A percentile compares a stretch with the other conserved stretches of the same genome.
Evolutionary conservation across 768 basidiomycete genomes (phyloP).

Genomic region (Exsudoporus frostii): DNA sequence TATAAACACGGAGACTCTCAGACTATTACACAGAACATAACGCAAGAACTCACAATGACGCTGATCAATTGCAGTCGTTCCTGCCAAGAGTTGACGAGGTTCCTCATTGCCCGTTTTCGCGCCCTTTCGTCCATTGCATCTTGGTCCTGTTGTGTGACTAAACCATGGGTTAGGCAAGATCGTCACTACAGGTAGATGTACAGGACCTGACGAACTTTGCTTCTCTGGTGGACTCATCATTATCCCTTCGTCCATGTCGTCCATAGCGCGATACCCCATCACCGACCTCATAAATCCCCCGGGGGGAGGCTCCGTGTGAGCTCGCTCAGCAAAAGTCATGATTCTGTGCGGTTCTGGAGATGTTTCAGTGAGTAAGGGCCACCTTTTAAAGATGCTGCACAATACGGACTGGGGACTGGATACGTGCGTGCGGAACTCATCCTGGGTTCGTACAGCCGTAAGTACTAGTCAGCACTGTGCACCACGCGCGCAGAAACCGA

Average conservation of each 20-base stretch:
- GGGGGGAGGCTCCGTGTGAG: slow-evolving; percentile 17
- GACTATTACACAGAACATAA: neutral
- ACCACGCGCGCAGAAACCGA: slow-evolving; percentile 5
- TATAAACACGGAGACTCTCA: slow-evolving; percentile 18
- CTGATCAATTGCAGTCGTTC: slow-evolving; percentile 59
- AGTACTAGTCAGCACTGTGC: neutral
- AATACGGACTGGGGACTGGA: slow-evolving; percentile 4
- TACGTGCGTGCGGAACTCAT: slow-evolving; percentile 15
- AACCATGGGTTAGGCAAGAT: neutral
- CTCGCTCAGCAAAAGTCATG: slow-evolving; percentile 9
- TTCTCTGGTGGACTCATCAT: slow-evolving; percentile 6
- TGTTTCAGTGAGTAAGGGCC: neutral
- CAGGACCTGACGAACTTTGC: slow-evolving; percentile 15
- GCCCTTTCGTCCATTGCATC: slow-evolving; percentile 46
- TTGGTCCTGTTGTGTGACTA: slow-evolving; percentile 50
- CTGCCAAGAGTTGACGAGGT: slow-evolving; percentile 60
- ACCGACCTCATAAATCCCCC: slow-evolving; percentile 24
- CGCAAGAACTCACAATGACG: slow-evolving; percentile 45
- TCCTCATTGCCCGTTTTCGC: slow-evolving; percentile 43
- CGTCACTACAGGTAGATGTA: neutral
- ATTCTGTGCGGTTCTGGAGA: slow-evolving; percentile 12
- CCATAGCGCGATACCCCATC: slow-evolving; percentile 6
- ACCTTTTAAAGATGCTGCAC: neutral
- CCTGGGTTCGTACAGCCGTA: neutral
- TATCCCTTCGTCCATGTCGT: slow-evolving; percentile 16